phyloP scores from a whole-genome alignment of 2,329 filamentous ascomycete genomes.

The Aspergillus candidus region DNA sequence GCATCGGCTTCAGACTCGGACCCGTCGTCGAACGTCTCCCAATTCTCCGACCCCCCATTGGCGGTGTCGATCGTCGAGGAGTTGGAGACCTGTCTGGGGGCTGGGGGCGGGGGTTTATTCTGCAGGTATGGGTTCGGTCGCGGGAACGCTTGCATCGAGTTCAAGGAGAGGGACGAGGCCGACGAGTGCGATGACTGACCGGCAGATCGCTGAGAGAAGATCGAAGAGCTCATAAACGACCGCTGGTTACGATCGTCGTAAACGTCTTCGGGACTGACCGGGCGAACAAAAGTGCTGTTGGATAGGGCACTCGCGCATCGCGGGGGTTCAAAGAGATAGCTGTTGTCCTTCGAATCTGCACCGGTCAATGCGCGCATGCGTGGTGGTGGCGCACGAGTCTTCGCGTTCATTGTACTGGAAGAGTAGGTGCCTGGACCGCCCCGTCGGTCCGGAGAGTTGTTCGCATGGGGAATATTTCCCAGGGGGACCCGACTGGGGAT shows the following conservation, averaged over 20 bases:
- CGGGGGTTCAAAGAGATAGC: conserved; percentile 34
- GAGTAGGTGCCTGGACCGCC: conserved; percentile 38
- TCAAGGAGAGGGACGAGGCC: conserved; percentile 32
- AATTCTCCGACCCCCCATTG: conserved; percentile 84
- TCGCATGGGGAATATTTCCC: conserved; percentile 45
- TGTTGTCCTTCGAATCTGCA: conserved; percentile 44
- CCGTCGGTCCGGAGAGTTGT: conserved; percentile 74
- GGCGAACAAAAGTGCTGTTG: conserved; percentile 47
- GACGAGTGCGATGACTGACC: conserved; percentile 40
- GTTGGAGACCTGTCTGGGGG: conserved; percentile 63
- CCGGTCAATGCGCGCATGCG: conserved; percentile 80
- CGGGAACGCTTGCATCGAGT: conserved; percentile 27
- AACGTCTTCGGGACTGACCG: conserved; percentile 69
- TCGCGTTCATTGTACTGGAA: conserved; percentile 41
- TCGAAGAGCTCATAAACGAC: conserved; percentile 42
- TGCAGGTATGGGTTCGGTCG: conserved; percentile 32
- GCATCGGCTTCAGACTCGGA: conserved; percentile 69
- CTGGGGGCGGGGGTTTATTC: conserved; percentile 32
- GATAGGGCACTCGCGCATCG: conserved; percentile 49
- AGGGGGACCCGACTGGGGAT: conserved; percentile 44
- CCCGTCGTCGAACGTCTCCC: conserved; percentile 90
- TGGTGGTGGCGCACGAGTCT: conserved; percentile 63
- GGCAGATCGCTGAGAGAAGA: conserved; percentile 34
- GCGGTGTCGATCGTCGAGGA: conserved; percentile 61
- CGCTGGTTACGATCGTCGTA: conserved; percentile 63